phyloP scores from a whole-genome alignment of 257 asterid species.

The Solanum stenotomum region DNA sequence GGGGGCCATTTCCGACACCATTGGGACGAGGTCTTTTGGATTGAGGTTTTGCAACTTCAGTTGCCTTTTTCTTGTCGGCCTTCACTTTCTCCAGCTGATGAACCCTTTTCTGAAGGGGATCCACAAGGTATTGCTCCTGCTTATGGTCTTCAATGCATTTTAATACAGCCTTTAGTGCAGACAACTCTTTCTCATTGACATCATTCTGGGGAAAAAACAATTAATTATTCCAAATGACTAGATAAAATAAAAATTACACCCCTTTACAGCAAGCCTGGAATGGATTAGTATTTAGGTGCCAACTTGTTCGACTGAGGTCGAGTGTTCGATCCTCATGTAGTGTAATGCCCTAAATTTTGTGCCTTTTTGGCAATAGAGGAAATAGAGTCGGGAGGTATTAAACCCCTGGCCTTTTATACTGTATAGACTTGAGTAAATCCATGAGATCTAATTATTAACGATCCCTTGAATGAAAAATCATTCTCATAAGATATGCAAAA shows the following conservation, averaged over 20 bases:
- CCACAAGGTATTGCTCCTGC: conserved; percentile 64
- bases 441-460: not conserved
- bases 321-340: not conserved
- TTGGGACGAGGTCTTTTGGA: conserved; percentile 90
- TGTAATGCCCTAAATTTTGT: not conserved
- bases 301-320: not conserved
- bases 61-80: conserved; percentile 90
- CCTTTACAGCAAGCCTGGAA: not conserved
- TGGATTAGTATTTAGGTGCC: not conserved
- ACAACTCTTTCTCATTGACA: conserved; percentile 78
- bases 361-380: not conserved
- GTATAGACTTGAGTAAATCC: not conserved
- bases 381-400: not conserved
- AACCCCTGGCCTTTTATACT: not conserved
- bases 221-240: not conserved
- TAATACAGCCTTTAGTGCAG: conserved; percentile 79
- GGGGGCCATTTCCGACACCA: conserved; percentile 51
- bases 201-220: conserved; percentile 44
- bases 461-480: not conserved
- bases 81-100: conserved; percentile 77
- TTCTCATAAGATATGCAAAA: not conserved
- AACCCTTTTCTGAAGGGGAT: conserved; percentile 80
- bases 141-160: conserved; percentile 91
- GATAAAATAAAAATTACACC: not conserved
- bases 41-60: conserved; percentile 94